Percentiles rank a stretch among this genome's conserved stretches.
Conservation (phyloP, 2,329 filamentous ascomycete genomes). For the Orbilia javanica region DNA sequence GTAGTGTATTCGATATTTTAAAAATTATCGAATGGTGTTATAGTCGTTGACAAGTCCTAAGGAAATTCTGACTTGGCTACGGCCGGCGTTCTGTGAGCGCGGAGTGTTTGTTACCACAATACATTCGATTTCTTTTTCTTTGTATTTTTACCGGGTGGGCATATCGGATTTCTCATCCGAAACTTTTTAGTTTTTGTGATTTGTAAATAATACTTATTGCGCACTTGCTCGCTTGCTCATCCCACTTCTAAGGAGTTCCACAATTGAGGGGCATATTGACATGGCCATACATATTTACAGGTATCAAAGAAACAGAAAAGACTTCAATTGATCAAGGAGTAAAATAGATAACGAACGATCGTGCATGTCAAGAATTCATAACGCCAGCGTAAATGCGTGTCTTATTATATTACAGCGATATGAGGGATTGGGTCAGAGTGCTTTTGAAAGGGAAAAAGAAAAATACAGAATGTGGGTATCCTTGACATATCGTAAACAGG, state of each 20-base stretch:
- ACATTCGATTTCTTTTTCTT: not conserved
- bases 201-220: slow-evolving; percentile 10
- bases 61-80: not conserved
- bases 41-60: not conserved
- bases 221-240: not conserved
- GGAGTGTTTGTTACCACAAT: not conserved
- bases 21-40: not conserved
- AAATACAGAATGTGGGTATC: slow-evolving; percentile 5
- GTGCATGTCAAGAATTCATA: not conserved
- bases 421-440: not conserved
- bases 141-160: slow-evolving; percentile 27
- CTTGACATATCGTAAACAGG: not conserved
- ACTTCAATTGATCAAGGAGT: too few relatives aligned
- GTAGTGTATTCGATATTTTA: not conserved
- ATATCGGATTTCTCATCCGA: not conserved
- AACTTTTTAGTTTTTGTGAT: slow-evolving; percentile 5
- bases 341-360: not conserved
- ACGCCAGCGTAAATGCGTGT: not conserved
- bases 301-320: not conserved
- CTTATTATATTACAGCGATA: not conserved
- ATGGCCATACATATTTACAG: too few relatives aligned
- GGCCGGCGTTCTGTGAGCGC: slow-evolving; percentile 47
- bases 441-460: not conserved
- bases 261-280: not conserved
- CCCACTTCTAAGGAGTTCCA: not conserved